phyloP scores from a whole-genome alignment of 139 green algal genomes.

The Diplosphaera chodatii region DNA sequence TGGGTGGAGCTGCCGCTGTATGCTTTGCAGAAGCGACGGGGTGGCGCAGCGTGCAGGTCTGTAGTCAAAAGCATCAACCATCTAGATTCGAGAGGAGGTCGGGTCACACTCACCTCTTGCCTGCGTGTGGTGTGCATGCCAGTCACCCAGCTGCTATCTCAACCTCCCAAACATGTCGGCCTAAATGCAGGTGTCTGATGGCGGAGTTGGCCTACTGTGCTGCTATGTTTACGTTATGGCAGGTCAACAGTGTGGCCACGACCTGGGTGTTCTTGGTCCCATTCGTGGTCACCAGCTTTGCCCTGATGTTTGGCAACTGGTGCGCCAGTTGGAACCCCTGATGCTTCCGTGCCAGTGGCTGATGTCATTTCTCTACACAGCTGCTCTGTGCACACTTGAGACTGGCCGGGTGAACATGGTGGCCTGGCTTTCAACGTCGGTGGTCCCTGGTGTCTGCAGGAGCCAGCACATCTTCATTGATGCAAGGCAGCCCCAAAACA shows the following conservation, averaged over 20 bases:
- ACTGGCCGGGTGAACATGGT: too few relatives aligned
- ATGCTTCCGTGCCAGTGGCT: too few relatives aligned
- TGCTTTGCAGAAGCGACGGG: conserved; percentile 29
- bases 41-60: conserved; percentile 5
- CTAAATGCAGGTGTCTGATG: conserved; percentile 23
- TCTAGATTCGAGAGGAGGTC: too few relatives aligned
- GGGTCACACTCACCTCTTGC: too few relatives aligned
- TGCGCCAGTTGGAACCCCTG: too few relatives aligned
- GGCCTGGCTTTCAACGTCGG: too few relatives aligned
- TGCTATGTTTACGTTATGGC: conserved; percentile 15
- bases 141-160: too few relatives aligned
- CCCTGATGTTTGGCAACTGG: conserved; percentile 91
- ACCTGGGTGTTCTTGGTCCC: conserved; percentile 70
- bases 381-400: background rate
- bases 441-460: conserved; percentile 20
- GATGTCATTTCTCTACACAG: background rate
- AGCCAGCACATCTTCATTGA: conserved; percentile 87
- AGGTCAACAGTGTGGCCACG: conserved; percentile 36
- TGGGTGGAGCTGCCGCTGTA: conserved; percentile 71
- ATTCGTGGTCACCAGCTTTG: conserved; percentile 60
- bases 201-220: conserved; percentile 29
- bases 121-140: too few relatives aligned
- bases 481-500: conserved; percentile 27
- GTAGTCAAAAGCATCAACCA: too few relatives aligned
- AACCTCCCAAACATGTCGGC: too few relatives aligned